phyloP scores from a whole-genome alignment of 306 rosid species.

The Gastrolobium villosum region DNA sequence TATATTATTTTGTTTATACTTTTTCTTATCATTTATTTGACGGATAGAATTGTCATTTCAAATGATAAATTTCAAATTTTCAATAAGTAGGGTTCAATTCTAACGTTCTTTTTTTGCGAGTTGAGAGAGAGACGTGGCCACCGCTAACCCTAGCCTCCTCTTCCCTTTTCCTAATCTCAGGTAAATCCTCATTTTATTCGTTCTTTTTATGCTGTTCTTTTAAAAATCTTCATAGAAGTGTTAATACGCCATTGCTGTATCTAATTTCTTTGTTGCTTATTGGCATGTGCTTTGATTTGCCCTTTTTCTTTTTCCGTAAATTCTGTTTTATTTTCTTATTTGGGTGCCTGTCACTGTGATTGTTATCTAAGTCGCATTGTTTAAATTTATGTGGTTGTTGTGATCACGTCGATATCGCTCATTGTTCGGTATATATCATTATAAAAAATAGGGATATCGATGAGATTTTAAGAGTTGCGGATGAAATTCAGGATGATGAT shows the following conservation, averaged over 20 bases:
- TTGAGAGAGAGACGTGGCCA: neutral
- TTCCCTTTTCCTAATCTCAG: neutral
- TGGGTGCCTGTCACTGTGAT: neutral
- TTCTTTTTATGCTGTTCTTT: too few relatives aligned
- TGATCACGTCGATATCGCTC: too few relatives aligned
- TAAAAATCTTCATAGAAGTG: too few relatives aligned
- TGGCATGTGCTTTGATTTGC: neutral
- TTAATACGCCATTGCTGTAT: too few relatives aligned
- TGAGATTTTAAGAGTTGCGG: constrained; percentile 95
- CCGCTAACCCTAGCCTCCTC: neutral
- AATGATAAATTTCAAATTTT: neutral
- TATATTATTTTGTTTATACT: too few relatives aligned
- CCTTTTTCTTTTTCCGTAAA: neutral
- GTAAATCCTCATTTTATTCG: neutral
- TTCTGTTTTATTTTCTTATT: neutral
- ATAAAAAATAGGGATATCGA: constrained; percentile 89
- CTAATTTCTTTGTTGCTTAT: too few relatives aligned
- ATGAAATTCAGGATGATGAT: constrained; percentile 93
- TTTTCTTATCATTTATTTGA: neutral
- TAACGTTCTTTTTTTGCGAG: neutral
- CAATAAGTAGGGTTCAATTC: neutral
- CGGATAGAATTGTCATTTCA: constrained; percentile 4
- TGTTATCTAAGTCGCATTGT: too few relatives aligned
- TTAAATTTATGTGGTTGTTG: neutral
- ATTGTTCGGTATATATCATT: too few relatives aligned